A percentile compares a stretch with the other conserved stretches of the same genome.
Evolutionary conservation across 139 green algal genomes (phyloP).

Genomic region (Chlorella sorokiniana): DNA sequence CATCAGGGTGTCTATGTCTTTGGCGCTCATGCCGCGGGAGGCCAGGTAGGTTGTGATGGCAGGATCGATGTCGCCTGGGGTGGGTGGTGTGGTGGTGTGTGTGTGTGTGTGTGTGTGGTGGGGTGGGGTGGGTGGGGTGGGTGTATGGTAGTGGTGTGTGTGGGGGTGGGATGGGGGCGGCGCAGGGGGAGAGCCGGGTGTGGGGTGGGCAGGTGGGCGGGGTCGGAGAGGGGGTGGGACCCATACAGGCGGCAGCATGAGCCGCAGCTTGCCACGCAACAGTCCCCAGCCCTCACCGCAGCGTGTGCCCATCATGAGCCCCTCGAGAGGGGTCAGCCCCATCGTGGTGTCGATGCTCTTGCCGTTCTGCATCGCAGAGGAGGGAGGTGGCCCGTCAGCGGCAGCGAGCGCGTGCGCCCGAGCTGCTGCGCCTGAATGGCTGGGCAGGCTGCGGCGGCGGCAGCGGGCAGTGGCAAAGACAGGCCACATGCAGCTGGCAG

Average conservation of each 20-base stretch:
- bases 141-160: not conserved
- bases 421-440: not conserved
- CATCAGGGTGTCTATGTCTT: conserved; percentile 54
- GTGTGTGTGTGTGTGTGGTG: not conserved
- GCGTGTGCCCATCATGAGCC: conserved; percentile 47
- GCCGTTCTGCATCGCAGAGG: conserved; percentile 47
- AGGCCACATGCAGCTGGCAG: too few species aligned
- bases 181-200: not conserved
- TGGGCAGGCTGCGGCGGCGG: too few species aligned
- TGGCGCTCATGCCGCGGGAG: conserved; percentile 1
- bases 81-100: not conserved
- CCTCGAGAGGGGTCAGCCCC: conserved; percentile 48
- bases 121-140: not conserved
- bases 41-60: conserved; percentile 28
- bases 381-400: not conserved
- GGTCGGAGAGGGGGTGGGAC: not conserved
- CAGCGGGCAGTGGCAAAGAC: too few species aligned
- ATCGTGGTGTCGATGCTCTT: conserved; percentile 45
- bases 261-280: not conserved
- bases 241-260: not conserved
- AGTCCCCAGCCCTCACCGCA: conserved; percentile 24
- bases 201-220: too few species aligned
- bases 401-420: not conserved
- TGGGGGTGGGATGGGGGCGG: not conserved
- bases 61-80: conserved; percentile 31